A percentile compares a stretch with the other conserved stretches of the same genome.
Conservation (phyloP, 345 rosid genomes). For the Populus pruinosa region DNA sequence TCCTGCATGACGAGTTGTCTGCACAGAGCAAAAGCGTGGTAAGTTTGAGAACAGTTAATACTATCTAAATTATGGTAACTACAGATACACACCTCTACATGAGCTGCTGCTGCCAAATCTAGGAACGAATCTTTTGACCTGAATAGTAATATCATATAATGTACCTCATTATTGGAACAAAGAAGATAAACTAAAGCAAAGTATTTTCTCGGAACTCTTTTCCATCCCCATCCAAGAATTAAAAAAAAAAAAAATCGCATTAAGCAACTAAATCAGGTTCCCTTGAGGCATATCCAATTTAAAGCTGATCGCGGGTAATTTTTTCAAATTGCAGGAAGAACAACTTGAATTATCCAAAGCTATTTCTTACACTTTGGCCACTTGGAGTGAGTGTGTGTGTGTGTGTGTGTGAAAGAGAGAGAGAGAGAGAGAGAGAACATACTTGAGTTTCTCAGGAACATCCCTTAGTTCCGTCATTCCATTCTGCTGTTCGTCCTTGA, state of each 20-base stretch:
- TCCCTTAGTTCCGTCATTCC: conserved; percentile 53
- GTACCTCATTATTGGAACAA: background rate
- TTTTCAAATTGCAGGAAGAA: background rate
- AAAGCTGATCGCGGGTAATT: background rate
- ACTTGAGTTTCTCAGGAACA: conserved; percentile 54
- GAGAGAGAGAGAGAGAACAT: background rate
- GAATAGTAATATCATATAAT: conserved; percentile 10
- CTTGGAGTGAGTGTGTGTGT: background rate
- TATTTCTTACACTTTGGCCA: background rate
- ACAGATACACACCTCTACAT: conserved; percentile 65
- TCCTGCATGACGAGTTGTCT: conserved; percentile 49
- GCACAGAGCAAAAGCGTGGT: conserved; percentile 6
- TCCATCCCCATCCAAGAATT: background rate
- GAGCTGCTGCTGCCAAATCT: conserved; percentile 88
- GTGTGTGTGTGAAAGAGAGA: too few relatives aligned
- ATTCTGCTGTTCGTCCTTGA: conserved; percentile 65
- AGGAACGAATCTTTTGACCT: conserved; percentile 84
- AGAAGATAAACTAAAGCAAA: background rate
- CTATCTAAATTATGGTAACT: background rate
- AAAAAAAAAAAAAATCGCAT: background rate
- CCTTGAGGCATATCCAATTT: background rate
- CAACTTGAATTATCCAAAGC: background rate
- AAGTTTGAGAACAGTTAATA: background rate
- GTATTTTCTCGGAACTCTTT: background rate
- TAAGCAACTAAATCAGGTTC: background rate